These are phyloP conservation scores for Rhodotorula paludigena DNA, from an alignment of 768 basidiomycete genomes.

Conservation along the genomic window DNA sequence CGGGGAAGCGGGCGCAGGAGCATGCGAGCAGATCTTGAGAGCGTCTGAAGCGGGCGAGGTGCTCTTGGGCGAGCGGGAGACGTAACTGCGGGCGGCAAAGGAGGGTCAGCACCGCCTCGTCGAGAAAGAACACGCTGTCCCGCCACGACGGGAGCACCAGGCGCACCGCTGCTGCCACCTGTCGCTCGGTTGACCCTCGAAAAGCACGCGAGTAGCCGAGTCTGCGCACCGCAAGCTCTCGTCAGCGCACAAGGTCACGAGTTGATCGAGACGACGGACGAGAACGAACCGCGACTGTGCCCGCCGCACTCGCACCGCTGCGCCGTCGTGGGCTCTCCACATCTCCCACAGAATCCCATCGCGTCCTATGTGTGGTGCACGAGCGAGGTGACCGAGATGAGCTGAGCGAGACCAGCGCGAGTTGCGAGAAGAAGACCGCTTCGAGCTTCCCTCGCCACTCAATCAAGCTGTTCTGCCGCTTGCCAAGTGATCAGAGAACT, in stretches of 20 bases:
- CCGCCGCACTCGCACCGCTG: constrained; percentile 34
- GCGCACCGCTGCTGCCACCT: constrained; percentile 21
- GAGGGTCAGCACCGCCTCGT: constrained; percentile 13
- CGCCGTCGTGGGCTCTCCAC: constrained; percentile 13
- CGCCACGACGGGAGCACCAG: not conserved
- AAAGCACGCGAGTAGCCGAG: constrained; percentile 10
- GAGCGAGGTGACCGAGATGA: not conserved
- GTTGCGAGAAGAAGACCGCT: not conserved
- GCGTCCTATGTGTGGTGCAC: rapidly evolving
- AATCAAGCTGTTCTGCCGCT: too few relatives aligned
- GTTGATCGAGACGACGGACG: not conserved
- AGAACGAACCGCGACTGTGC: not conserved
- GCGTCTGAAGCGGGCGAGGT: not conserved
- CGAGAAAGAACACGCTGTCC: not conserved
- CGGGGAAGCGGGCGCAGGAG: not conserved
- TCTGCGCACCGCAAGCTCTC: not conserved
- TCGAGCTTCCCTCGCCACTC: not conserved
- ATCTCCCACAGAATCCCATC: constrained; percentile 35
- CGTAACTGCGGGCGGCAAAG: not conserved
- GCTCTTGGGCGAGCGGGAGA: constrained; percentile 2
- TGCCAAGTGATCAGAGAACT: too few relatives aligned
- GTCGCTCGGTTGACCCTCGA: not conserved
- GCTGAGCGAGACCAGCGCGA: not conserved
- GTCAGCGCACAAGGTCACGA: not conserved
- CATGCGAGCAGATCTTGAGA: too few relatives aligned